phyloP scores from a whole-genome alignment of 371 early-diverging fungal genomes.

The Mycotypha africana region DNA sequence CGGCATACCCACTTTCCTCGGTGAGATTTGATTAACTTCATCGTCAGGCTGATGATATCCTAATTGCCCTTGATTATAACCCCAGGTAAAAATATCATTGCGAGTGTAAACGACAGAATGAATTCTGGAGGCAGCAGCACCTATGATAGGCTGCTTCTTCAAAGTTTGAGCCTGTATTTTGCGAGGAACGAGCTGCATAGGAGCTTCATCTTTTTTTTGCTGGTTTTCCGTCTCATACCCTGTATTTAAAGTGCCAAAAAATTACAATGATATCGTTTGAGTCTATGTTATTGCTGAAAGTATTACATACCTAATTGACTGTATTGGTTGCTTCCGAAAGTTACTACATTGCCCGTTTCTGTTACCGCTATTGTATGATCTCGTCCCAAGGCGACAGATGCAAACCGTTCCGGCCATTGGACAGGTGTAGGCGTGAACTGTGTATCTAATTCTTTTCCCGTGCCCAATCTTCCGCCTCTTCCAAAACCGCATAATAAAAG shows the following conservation, averaged over 20 bases:
- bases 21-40: conserved; percentile 32
- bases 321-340: conserved; percentile 61
- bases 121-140: conserved; percentile 65
- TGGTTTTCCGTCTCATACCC: conserved; percentile 43
- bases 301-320: conserved; percentile 65
- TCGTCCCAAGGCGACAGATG: conserved; percentile 55
- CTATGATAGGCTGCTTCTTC: conserved; percentile 51
- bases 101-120: conserved; percentile 64
- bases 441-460: conserved; percentile 49
- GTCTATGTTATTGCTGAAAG: too few relatives aligned
- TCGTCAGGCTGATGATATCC: conserved; percentile 48
- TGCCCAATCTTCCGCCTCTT: conserved; percentile 65
- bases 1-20: conserved; percentile 49
- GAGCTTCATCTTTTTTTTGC: conserved; percentile 10
- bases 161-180: conserved; percentile 50
- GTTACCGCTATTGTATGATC: conserved; percentile 72
- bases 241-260: too few relatives aligned
- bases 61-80: conserved; percentile 73
- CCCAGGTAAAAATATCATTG: conserved; percentile 66
- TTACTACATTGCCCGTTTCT: conserved; percentile 38
- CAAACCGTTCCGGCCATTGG: conserved; percentile 44
- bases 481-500: conserved; percentile 71
- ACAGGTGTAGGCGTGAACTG: conserved; percentile 51
- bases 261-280: too few relatives aligned
- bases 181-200: conserved; percentile 49